Percentiles rank a stretch among this genome's conserved stretches.
Conservation (phyloP, 768 basidiomycete species). For the Boletus vermiculosoides region DNA sequence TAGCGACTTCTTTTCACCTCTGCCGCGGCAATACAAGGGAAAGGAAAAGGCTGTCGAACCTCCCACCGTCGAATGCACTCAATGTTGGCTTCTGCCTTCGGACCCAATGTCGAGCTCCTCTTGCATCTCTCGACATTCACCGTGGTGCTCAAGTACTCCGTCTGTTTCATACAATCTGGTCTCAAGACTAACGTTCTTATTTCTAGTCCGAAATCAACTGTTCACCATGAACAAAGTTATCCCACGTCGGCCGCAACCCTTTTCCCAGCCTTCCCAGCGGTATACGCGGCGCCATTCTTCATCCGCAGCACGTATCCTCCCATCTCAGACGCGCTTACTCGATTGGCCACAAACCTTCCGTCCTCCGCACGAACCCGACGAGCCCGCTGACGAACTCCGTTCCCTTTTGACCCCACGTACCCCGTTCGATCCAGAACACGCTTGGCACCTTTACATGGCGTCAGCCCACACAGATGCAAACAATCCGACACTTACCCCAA, state of each 20-base stretch:
- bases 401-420: slow-evolving; percentile 16
- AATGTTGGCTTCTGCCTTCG: slow-evolving; percentile 19
- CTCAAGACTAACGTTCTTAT: slow-evolving; percentile 7
- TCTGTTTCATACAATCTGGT: background rate
- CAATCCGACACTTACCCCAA: slow-evolving; percentile 15
- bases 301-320: slow-evolving; percentile 17
- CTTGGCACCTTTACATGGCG: slow-evolving; percentile 41
- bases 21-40: slow-evolving; percentile 50
- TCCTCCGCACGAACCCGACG: slow-evolving; percentile 5
- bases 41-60: slow-evolving; percentile 46
- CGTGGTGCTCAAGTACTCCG: slow-evolving; percentile 47
- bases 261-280: slow-evolving; percentile 14
- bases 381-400: slow-evolving; percentile 14
- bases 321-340: slow-evolving; percentile 11
- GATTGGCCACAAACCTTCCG: slow-evolving; percentile 5
- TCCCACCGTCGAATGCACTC: slow-evolving; percentile 28
- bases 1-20: slow-evolving; percentile 55
- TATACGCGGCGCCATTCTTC: slow-evolving; percentile 24
- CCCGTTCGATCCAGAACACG: slow-evolving; percentile 37
- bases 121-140: slow-evolving; percentile 45
- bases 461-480: slow-evolving; percentile 9
- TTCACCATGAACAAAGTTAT: slow-evolving; percentile 39
- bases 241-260: slow-evolving; percentile 23
- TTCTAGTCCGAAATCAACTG: slow-evolving; percentile 34
- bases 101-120: slow-evolving; percentile 42